phyloP scores from a whole-genome alignment of 768 basidiomycete genomes.

The Lactarius indigo region DNA sequence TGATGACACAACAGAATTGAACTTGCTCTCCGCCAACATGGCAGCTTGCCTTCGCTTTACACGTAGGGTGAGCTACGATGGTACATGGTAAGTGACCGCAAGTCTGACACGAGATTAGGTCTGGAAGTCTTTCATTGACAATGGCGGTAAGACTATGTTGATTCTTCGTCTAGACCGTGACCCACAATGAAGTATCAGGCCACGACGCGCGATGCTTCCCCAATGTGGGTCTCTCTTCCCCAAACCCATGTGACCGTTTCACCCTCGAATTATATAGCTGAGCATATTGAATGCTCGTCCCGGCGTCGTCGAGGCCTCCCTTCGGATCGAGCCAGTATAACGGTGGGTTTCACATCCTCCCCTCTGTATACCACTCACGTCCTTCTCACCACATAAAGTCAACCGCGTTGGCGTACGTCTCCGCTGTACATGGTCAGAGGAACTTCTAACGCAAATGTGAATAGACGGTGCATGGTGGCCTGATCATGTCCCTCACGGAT shows the following conservation, averaged over 20 bases:
- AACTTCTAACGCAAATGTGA: neutral
- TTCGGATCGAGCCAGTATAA: conserved; percentile 76
- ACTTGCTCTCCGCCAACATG: conserved; percentile 36
- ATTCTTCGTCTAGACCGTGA: conserved; percentile 15
- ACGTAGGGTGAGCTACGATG: conserved; percentile 42
- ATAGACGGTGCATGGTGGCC: conserved; percentile 71
- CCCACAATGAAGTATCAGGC: conserved; percentile 42
- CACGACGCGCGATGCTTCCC: conserved; percentile 81
- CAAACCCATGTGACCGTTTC: neutral
- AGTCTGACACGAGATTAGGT: conserved; percentile 45
- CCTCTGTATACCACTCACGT: neutral
- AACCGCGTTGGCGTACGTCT: conserved; percentile 71
- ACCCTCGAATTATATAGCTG: conserved; percentile 42
- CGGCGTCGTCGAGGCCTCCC: conserved; percentile 62
- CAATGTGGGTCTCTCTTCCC: conserved; percentile 45
- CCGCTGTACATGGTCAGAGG: conserved; percentile 27
- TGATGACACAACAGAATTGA: conserved; percentile 5
- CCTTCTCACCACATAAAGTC: conserved; percentile 40
- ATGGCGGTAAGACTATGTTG: conserved; percentile 49
- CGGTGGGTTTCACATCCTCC: conserved; percentile 39
- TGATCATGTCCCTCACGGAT: conserved; percentile 79
- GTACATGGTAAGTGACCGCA: neutral
- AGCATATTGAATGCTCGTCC: conserved; percentile 63
- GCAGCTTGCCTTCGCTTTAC: conserved; percentile 72
- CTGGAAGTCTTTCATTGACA: conserved; percentile 77